Evolutionary conservation across 345 rosid species (phyloP).

Genomic region (Lepidium sativum): DNA sequence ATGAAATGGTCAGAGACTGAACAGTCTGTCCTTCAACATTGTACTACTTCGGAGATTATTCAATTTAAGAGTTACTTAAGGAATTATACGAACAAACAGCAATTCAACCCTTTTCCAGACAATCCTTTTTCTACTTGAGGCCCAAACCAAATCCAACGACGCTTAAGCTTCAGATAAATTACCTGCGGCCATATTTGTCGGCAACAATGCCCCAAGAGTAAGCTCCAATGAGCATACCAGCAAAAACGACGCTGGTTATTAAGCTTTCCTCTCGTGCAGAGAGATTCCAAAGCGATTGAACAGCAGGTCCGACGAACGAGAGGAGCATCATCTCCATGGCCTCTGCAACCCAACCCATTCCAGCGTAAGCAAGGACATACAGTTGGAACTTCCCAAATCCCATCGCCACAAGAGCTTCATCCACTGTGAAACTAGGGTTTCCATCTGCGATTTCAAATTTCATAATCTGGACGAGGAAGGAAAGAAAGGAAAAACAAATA

Average conservation of each 20-base stretch:
- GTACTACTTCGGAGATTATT: neutral
- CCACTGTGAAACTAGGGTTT: conserved; percentile 47
- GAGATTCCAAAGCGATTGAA: conserved; percentile 63
- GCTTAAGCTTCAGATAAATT: neutral
- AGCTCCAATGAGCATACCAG: conserved; percentile 84
- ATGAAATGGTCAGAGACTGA: conserved; percentile 1
- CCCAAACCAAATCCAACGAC: neutral
- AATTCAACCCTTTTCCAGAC: neutral
- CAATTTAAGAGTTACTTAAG: neutral
- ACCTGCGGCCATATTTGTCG: conserved; percentile 85
- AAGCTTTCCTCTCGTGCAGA: conserved; percentile 63
- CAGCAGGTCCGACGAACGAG: conserved; percentile 79
- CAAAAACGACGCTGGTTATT: conserved; percentile 69
- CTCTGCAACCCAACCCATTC: conserved; percentile 87
- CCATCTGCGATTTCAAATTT: conserved; percentile 28
- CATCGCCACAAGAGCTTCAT: conserved; percentile 69
- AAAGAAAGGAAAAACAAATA: neutral
- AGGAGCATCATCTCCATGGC: conserved; percentile 99
- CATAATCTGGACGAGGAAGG: neutral
- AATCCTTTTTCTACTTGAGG: neutral
- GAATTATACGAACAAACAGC: neutral
- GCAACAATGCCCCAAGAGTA: conserved; percentile 87
- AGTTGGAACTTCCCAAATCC: conserved; percentile 85
- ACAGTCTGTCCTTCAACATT: neutral
- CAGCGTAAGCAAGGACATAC: conserved; percentile 70